Evolutionary conservation across 345 rosid genomes (phyloP).

Genomic region (Citrus cavaleriei): DNA sequence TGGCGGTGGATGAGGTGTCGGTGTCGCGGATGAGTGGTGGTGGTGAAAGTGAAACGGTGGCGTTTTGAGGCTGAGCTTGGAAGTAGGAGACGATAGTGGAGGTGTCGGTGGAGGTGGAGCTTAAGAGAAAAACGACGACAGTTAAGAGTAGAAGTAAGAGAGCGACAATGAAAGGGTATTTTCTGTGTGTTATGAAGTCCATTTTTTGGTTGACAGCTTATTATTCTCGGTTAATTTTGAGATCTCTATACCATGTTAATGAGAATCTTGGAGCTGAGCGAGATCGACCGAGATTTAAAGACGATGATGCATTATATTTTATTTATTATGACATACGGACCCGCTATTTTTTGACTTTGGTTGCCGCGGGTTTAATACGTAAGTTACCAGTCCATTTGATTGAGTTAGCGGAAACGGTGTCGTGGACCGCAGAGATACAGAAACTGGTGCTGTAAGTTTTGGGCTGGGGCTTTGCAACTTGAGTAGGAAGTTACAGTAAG

Average conservation of each 20-base stretch:
- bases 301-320: not conserved
- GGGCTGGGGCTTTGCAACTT: too few species aligned
- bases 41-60: slow-evolving; percentile 14
- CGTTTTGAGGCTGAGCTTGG: slow-evolving; percentile 24
- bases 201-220: not conserved
- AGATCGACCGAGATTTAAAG: not conserved
- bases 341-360: too few species aligned
- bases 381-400: too few species aligned
- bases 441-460: too few species aligned
- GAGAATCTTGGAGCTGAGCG: not conserved
- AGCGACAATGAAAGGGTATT: slow-evolving; percentile 43
- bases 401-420: too few species aligned
- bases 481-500: too few species aligned
- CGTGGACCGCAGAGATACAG: too few species aligned
- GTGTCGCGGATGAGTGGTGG: not conserved
- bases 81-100: slow-evolving; percentile 30
- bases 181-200: slow-evolving; percentile 37
- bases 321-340: too few species aligned
- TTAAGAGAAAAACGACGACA: slow-evolving; percentile 38
- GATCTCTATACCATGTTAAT: not conserved
- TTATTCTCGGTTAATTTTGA: not conserved
- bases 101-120: slow-evolving; percentile 3
- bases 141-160: slow-evolving; percentile 39
- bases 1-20: slow-evolving; percentile 8
- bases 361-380: too few species aligned